Evolutionary conservation across 768 basidiomycete genomes (phyloP).

Genomic region (Ramaria rubella): DNA sequence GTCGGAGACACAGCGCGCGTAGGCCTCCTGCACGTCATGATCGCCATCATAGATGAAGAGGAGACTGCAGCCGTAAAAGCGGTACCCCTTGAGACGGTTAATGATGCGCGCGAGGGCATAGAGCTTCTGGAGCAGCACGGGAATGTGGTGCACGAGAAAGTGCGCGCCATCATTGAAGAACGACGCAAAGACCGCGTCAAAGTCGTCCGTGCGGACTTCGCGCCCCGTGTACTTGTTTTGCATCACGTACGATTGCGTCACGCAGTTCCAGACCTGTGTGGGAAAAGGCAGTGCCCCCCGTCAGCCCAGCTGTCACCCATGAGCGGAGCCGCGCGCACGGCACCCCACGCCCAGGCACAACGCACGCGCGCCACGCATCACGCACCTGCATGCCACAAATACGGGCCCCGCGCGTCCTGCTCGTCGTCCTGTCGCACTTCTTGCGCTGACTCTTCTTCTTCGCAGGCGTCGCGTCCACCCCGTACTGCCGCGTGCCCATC

Average conservation of each 20-base stretch:
- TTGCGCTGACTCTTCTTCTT: conserved; percentile 99
- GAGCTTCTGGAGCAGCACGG: conserved; percentile 81
- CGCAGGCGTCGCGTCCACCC: conserved; percentile 82
- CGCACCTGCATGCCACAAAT: conserved; percentile 99
- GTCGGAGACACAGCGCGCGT: conserved; percentile 55
- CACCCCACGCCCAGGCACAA: conserved; percentile 1
- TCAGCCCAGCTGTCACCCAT: background rate
- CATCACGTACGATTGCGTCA: conserved; percentile 74
- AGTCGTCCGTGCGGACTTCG: conserved; percentile 80
- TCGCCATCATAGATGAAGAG: conserved; percentile 98
- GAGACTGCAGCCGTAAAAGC: conserved; percentile 96
- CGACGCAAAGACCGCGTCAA: conserved; percentile 70
- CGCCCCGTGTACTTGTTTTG: conserved; percentile 97
- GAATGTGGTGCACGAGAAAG: conserved; percentile 87
- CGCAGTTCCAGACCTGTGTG: conserved; percentile 84
- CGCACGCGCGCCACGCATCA: conserved; percentile 9
- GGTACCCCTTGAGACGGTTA: conserved; percentile 83
- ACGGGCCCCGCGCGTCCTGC: conserved; percentile 80
- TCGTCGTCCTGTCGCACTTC: conserved; percentile 96
- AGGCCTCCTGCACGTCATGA: conserved; percentile 73
- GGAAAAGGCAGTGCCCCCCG: background rate
- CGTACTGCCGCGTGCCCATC: conserved; percentile 99
- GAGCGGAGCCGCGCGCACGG: background rate
- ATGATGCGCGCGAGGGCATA: conserved; percentile 92
- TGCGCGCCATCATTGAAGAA: conserved; percentile 83